Evolutionary conservation across 768 basidiomycete species (phyloP), one percentile per base, ranked within the genome.

Genomic region (Tylopilus sp.): DNA sequence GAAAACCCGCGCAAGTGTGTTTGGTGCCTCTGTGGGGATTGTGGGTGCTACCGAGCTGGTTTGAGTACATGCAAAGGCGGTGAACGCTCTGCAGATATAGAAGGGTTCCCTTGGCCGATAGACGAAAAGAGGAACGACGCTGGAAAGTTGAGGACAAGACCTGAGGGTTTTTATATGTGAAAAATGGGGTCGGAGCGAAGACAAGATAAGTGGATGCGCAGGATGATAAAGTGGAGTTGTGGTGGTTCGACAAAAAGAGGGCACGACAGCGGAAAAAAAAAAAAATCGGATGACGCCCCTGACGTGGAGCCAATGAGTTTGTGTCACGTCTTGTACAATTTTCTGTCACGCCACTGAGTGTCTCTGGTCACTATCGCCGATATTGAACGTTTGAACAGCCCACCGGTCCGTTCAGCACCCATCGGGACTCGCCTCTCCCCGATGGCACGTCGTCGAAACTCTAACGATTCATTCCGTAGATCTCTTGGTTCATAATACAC

Each of bases 31-130:
- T 80, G 76, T 88, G 80, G 63, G 81, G 79, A 76, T 95, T 95
- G 77, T 95, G 92, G 60, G 82, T 76, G 72, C 86, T 88, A 73
- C 86, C 85, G 61, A 94, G 87, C 71, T 86, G 85, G 88, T 95
- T 94, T 58, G 88, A 91, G 89, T 86, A 95, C 92, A 94, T 94
- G 81, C 87, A 91, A 77, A 61, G 67, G 64, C 65, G 73, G 75
- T 69, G 75, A 55, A 45, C 8, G 59, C 68, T 57, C 64, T 48
- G 58, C 48, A 51, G 51, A 54, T 36, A 53, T 53, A 35, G 56
- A 47, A 13, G 53, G 6, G 35, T 30, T 40, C 20, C 35, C 20
- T 43, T 41, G 44, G 22, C 56, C 21, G 23, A 46, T 9, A 18
- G 12, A 39, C 23, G 46, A 21, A 4, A 40, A 7, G 20, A n/a